Evolutionary conservation across 805 yeast genomes (phyloP), one percentile per base, ranked within the genome.

Genomic region (Wickerhamomyces queroliae): DNA sequence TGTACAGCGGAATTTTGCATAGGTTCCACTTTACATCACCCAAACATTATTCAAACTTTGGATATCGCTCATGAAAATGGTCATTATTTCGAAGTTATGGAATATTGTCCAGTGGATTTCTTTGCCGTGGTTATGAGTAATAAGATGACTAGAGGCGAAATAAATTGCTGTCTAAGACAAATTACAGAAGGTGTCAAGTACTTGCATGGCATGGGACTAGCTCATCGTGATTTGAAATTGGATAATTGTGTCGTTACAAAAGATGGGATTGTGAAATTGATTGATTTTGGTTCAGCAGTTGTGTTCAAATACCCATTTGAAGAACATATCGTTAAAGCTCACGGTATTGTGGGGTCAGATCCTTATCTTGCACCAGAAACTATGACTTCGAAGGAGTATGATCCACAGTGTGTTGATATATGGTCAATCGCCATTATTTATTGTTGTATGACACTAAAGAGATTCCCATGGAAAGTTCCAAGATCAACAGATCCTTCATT

Each of bases 401-500:
- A 85, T 58, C 90, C 95, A 10, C 80, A 79, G 56, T 76, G 76
- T 27, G 89, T 83, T 22, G 95, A 85, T 62, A 72, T 85, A 24
- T 85, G 95, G 95, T 83, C 93, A 6, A 68, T 83, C 35, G 95
- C 87, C 17, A 85, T 85, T 26, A 85, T 85, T 21, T 85, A 80
- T 55, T 85, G 95, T 61, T 85, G 95, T 63, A 84, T 85, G 91
- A 82, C 87, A 48, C 66, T 85, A 44, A 80, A 84, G 61, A 72
- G 90, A 55, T 85, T 85, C 56, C 95, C 95, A 3, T 85, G 95
- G 95, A 85, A 84, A 58, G 84, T 81, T 2, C 95, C 95, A 11
- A 76, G 74, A 48, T 66, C 65, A 15, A 60, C 76, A 25, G 95
- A 85, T 59, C 80, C 81, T 46, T 80, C 88, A 50, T 85, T 78